These are phyloP conservation scores for Gossypium mustelinum DNA, from an alignment of 345 rosid species.

Conservation along the genomic window DNA sequence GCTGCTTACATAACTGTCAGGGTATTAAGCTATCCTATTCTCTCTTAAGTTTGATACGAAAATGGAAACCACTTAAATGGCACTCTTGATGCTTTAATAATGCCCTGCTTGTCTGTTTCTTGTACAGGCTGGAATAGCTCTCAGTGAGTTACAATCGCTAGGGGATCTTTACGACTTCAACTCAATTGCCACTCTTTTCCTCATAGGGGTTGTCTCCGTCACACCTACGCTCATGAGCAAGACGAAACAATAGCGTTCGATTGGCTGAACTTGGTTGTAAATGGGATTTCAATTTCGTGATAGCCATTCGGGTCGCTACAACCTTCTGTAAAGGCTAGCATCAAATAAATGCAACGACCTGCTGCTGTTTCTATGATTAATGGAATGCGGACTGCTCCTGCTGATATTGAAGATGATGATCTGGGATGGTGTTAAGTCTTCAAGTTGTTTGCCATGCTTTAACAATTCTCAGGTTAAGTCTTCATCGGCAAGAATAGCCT, in stretches of 20 bases:
- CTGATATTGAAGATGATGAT: conserved; percentile 16
- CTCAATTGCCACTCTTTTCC: conserved; percentile 72
- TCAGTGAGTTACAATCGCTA: conserved; percentile 74
- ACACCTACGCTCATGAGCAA: conserved; percentile 72
- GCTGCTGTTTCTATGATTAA: conserved; percentile 6
- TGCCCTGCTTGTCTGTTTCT: conserved; percentile 4
- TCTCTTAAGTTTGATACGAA: not conserved
- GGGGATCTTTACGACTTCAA: conserved; percentile 86
- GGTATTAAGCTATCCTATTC: conserved; percentile 36
- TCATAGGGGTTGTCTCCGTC: conserved; percentile 68
- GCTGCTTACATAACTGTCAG: conserved; percentile 89
- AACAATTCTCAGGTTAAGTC: not conserved
- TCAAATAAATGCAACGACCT: conserved; percentile 21
- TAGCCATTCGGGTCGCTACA: not conserved
- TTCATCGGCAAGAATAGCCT: not conserved
- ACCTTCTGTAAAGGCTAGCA: conserved; percentile 29
- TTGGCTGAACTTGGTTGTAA: conserved; percentile 15
- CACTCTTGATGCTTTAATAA: not conserved
- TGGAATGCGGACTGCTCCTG: conserved; percentile 2
- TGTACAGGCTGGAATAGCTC: conserved; percentile 82
- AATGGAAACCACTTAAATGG: not conserved
- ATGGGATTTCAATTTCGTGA: conserved; percentile 6
- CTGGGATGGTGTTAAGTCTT: conserved; percentile 12
- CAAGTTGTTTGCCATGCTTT: not conserved
- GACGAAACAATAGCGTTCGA: conserved; percentile 27